These are phyloP conservation scores for Gentiana straminea DNA, from an alignment of 257 asterid genomes.

Conservation along the genomic window DNA sequence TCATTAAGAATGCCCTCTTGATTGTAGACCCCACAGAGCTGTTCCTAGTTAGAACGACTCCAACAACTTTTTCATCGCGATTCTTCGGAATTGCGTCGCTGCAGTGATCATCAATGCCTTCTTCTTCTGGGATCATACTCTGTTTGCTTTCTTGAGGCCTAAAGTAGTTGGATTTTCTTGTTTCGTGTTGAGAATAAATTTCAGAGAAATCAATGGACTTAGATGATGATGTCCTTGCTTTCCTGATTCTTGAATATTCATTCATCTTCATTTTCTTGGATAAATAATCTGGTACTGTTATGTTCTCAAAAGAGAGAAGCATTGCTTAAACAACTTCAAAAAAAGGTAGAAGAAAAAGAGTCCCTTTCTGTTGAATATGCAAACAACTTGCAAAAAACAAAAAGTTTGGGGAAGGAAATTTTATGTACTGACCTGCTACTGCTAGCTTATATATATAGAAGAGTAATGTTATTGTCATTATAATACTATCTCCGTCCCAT, in stretches of 20 bases:
- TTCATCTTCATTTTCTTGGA: constrained; percentile 5
- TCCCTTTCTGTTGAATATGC: too few relatives aligned
- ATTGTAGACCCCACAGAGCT: constrained; percentile 9
- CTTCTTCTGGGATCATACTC: neutral
- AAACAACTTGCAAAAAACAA: neutral
- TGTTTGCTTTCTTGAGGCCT: neutral
- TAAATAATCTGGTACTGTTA: neutral
- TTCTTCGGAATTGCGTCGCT: constrained; percentile 1
- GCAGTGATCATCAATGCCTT: neutral
- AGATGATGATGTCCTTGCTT: constrained; percentile 11
- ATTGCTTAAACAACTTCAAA: neutral
- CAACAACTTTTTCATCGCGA: constrained; percentile 31
- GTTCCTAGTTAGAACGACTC: constrained; percentile 25
- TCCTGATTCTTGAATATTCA: constrained; percentile 18
- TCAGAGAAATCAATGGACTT: constrained; percentile 21
- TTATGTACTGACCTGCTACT: neutral
- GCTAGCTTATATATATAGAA: too few relatives aligned
- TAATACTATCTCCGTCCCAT: too few relatives aligned
- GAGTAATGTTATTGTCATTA: too few relatives aligned
- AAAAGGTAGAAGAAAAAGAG: neutral
- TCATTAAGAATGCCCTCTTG: constrained; percentile 15
- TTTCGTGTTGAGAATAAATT: constrained; percentile 8
- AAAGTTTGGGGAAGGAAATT: neutral
- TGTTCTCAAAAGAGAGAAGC: constrained; percentile 1
- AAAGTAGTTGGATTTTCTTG: constrained; percentile 5